Evolutionary conservation across 192 early-diverging fungal species (phyloP).

Genomic region (Martensiomyces pterosporus): DNA sequence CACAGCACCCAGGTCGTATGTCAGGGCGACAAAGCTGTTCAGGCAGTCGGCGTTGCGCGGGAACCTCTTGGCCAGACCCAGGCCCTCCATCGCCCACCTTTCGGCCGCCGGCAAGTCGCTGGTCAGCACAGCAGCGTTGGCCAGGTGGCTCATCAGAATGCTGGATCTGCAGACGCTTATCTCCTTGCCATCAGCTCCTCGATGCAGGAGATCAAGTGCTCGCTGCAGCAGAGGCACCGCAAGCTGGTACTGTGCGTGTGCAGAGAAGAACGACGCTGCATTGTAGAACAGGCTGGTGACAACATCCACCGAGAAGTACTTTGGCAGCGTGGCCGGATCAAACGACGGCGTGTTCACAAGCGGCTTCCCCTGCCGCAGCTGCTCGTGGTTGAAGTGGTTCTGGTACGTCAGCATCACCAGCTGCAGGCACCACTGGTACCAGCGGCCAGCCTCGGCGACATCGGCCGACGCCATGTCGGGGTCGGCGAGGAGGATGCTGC

Average conservation of each 20-base stretch:
- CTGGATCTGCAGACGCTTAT: slow-evolving; percentile 31
- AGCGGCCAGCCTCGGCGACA: slow-evolving; percentile 27
- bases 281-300: slow-evolving; percentile 50
- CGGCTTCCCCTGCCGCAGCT: slow-evolving; percentile 21
- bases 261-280: slow-evolving; percentile 41
- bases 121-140: slow-evolving; percentile 32
- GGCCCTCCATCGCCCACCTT: slow-evolving; percentile 33
- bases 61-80: slow-evolving; percentile 38
- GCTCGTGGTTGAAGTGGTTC: slow-evolving; percentile 40
- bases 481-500: slow-evolving; percentile 27
- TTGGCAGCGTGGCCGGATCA: slow-evolving; percentile 40
- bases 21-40: slow-evolving; percentile 46
- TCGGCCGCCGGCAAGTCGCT: slow-evolving; percentile 29
- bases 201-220: slow-evolving; percentile 44
- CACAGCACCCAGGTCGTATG: slow-evolving; percentile 39
- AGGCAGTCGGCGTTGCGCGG: slow-evolving; percentile 43
- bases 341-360: slow-evolving; percentile 32
- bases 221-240: slow-evolving; percentile 46
- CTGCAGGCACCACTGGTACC: slow-evolving; percentile 53
- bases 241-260: slow-evolving; percentile 22
- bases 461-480: slow-evolving; percentile 20
- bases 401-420: slow-evolving; percentile 45
- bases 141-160: slow-evolving; percentile 48
- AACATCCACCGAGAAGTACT: slow-evolving; percentile 32
- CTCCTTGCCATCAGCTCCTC: slow-evolving; percentile 30